These are phyloP conservation scores for Murraya paniculata DNA, from an alignment of 345 rosid genomes.

Conservation along the genomic window DNA sequence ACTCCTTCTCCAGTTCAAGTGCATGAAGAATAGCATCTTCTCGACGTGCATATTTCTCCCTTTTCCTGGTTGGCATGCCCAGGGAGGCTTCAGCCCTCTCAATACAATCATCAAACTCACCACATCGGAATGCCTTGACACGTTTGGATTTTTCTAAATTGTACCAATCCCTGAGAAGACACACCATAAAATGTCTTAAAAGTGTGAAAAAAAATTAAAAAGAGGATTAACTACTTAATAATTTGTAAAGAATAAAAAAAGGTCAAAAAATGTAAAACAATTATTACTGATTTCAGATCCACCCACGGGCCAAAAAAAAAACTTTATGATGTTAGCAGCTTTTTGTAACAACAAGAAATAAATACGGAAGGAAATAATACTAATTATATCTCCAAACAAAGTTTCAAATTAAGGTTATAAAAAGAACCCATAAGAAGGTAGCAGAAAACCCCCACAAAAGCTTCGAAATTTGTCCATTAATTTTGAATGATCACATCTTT, in stretches of 20 bases:
- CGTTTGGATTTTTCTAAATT: slow-evolving; percentile 98
- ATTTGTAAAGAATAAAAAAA: too few relatives aligned
- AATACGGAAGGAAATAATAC: neutral
- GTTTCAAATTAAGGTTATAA: neutral
- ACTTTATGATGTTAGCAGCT: neutral
- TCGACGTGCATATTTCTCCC: slow-evolving; percentile 99
- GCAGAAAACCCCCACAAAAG: neutral
- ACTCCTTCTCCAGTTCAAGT: slow-evolving; percentile 88
- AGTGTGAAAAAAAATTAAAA: neutral
- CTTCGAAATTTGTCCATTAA: neutral
- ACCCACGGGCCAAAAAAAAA: neutral
- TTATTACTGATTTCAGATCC: neutral
- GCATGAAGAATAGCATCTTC: slow-evolving; percentile 99
- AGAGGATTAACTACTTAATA: neutral
- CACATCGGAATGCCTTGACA: slow-evolving; percentile 95
- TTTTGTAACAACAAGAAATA: neutral
- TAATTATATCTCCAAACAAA: slow-evolving; percentile 6
- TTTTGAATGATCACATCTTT: neutral
- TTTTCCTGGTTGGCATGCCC: slow-evolving; percentile 75
- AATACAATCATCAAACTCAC: slow-evolving; percentile 95
- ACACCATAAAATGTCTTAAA: slow-evolving; percentile 1
- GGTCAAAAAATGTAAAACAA: neutral
- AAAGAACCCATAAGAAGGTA: neutral
- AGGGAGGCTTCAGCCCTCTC: slow-evolving; percentile 81
- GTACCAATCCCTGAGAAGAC: slow-evolving; percentile 88